Base-by-base conservation (phyloP, 1,284 basidiomycete species). In the Papiliotrema laurentii region DNA sequence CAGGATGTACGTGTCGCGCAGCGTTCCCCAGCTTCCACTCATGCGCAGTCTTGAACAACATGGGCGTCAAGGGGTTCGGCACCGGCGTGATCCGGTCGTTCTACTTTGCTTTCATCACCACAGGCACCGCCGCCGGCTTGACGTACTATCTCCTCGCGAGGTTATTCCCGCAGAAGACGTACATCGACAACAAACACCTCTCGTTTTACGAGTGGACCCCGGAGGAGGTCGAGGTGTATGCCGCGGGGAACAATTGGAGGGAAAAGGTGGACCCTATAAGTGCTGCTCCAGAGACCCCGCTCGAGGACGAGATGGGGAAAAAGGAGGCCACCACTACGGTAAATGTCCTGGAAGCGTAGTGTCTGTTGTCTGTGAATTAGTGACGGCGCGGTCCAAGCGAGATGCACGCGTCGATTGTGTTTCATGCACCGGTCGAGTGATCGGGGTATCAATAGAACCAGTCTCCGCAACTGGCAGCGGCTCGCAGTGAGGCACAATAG, bases 101-200 rank as follows among this genome's bases (percentile, higher is more conserved):
- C 54, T 61, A 61, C 52, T 69, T 69, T 40, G 54, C 61, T 3
- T 63, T 64, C 48, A 56, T 69, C 45, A 66, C 64, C n/a, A 63
- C 64, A 16, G 59, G 60, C 13, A 4, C 43, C 13, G 58, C 52
- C 14, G 53, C 64, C 5, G 64, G 56, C 4, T 37, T 54, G 24
- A 51, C 56, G 6, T 68, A 68, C 50, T 66, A 58, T 43, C 33
- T 60, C 22, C 53, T 68, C 24, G 55, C 52, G 14, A 45, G 39
- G 16, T 9, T 63, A 25, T 59, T 55, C 50, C 67, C 67, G 19
- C 63, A 63, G 41, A n/a, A 50, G 19, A 60, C 53, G 39, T 56
- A 55, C 43, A 54, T 53, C 35, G 16, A 47, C n/a, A 45, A 60
- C 54, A 58, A 54, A 33, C 56, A 47, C 14, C 18, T 31, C 14